These are phyloP conservation scores for Calcarisporium arbuscula DNA, from an alignment of 2,329 filamentous ascomycete species.

Conservation along the genomic window DNA sequence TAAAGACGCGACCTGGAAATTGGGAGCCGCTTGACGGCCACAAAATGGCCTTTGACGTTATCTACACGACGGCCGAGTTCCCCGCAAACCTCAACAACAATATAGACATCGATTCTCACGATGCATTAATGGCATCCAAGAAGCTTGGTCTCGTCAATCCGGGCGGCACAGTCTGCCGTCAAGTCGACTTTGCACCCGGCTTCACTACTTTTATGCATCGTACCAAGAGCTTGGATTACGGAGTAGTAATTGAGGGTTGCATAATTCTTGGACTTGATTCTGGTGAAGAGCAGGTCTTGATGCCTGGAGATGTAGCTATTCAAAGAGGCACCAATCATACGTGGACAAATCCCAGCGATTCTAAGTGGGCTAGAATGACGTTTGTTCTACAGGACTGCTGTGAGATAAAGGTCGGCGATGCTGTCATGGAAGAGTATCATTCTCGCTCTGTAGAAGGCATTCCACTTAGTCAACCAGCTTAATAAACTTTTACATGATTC, in stretches of 20 bases:
- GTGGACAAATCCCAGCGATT: constrained; percentile 42
- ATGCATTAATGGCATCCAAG: constrained; percentile 16
- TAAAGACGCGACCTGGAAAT: constrained; percentile 10
- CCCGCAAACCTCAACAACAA: constrained; percentile 33
- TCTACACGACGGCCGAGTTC: constrained; percentile 34
- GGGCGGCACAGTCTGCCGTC: constrained; percentile 35
- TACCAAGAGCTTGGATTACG: constrained; percentile 48
- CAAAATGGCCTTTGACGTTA: constrained; percentile 30
- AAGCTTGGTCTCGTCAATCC: constrained; percentile 24
- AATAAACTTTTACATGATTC: too few species aligned
- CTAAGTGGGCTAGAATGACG: constrained; percentile 40
- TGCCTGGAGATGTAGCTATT: constrained; percentile 46
- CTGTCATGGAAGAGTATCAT: too few species aligned
- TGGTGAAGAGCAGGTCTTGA: constrained; percentile 40
- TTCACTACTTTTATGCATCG: constrained; percentile 40
- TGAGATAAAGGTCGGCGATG: too few species aligned
- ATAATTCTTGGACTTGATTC: constrained; percentile 46
- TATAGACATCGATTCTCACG: constrained; percentile 32
- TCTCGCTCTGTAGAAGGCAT: too few species aligned
- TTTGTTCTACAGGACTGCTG: constrained; percentile 35
- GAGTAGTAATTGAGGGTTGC: constrained; percentile 47
- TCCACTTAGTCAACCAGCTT: too few species aligned
- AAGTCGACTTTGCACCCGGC: constrained; percentile 41
- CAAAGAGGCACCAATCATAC: constrained; percentile 50
- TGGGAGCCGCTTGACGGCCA: constrained; percentile 22